Conservation (phyloP, 768 basidiomycete species). For the Mycena olivaceomarginata region DNA sequence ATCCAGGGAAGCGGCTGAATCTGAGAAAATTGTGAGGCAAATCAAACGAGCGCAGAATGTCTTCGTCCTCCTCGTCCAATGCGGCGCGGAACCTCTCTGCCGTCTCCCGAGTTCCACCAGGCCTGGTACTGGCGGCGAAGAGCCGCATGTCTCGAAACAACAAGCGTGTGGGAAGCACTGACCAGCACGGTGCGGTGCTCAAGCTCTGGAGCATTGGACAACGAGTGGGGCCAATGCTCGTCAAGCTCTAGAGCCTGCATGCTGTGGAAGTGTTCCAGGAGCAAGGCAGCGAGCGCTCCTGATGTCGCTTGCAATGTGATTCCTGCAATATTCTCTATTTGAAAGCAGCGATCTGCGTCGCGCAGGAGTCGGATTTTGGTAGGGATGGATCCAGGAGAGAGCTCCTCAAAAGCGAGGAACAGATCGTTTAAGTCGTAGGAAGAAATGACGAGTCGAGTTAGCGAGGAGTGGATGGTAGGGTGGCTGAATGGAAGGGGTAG, state of each 20-base stretch:
- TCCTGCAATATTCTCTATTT: neutral
- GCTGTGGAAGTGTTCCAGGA: neutral
- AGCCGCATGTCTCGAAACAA: neutral
- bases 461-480: neutral
- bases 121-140: neutral
- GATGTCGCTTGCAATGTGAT: neutral
- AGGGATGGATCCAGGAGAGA: neutral
- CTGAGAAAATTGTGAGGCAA: no score
- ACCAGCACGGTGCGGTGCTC: neutral
- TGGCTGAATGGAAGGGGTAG: neutral
- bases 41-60: neutral
- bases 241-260: neutral
- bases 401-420: neutral
- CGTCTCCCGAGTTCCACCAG: constrained; percentile 14
- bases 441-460: neutral
- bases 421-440: neutral
- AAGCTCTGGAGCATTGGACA: neutral
- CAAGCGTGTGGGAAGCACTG: neutral
- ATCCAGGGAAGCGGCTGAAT: no score
- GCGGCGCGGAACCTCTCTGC: neutral
- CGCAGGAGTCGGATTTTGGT: neutral
- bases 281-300: neutral
- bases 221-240: neutral
- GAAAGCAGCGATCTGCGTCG: constrained; percentile 12
- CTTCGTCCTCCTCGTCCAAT: neutral